phyloP scores from a whole-genome alignment of 2,329 filamentous ascomycete genomes.

The Tolypocladium ophioglossoides region DNA sequence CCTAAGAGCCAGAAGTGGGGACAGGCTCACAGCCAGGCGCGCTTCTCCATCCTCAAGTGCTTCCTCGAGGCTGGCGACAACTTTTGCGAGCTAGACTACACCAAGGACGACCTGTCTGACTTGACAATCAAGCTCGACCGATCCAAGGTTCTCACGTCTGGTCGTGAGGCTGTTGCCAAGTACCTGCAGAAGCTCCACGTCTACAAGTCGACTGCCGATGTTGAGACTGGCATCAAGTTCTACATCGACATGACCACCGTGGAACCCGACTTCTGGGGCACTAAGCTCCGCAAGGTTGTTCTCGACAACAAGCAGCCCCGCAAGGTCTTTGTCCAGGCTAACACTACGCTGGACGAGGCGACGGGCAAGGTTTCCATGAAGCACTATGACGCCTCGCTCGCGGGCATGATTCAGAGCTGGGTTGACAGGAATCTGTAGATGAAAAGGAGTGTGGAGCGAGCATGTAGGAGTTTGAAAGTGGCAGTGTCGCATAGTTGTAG shows the following conservation, averaged over 20 bases:
- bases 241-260: conserved; percentile 80
- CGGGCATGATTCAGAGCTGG: conserved; percentile 79
- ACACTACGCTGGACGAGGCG: conserved; percentile 61
- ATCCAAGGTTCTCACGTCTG: conserved; percentile 73
- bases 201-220: conserved; percentile 84
- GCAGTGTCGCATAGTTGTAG: background rate
- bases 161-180: conserved; percentile 72
- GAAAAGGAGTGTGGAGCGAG: background rate
- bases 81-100: conserved; percentile 75
- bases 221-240: conserved; percentile 64
- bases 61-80: conserved; percentile 79
- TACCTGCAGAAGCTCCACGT: conserved; percentile 89
- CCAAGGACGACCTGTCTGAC: conserved; percentile 64
- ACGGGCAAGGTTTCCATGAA: conserved; percentile 64
- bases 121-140: conserved; percentile 75
- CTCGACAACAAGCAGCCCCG: conserved; percentile 69
- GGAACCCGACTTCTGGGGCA: conserved; percentile 72
- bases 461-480: background rate
- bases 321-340: conserved; percentile 90
- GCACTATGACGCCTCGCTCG: conserved; percentile 74
- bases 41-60: conserved; percentile 76
- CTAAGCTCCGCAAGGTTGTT: conserved; percentile 66
- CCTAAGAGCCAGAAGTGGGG: conserved; percentile 87
- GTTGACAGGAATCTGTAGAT: conserved; percentile 46
- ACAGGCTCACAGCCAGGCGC: conserved; percentile 82